Base-by-base conservation (phyloP, 176 grass and related monocot genomes). In the Juncus effusus region DNA sequence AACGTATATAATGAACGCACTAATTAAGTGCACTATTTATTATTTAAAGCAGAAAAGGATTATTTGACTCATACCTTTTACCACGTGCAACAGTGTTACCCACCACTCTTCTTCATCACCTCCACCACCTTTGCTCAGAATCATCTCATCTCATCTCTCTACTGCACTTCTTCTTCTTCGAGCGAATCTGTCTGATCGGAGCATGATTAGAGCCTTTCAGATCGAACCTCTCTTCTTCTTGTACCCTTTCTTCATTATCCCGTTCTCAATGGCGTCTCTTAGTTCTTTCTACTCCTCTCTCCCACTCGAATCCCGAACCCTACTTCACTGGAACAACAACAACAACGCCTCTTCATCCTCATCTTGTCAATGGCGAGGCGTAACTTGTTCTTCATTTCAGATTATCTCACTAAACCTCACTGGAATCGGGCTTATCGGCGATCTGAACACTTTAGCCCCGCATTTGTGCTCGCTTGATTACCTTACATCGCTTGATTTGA, bases 341-440 rank as follows among this genome's bases (percentile, higher is more conserved):
- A 28, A 1, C 19, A 66, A 6, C 15, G 11, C 7, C 47, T 54
- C 3, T 70, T 3, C 53, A 56, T 9, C 16, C 1, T 37, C 78
- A 6, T 78, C 80, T 13, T 89, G 86, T 64, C 11, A 70, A 7
- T 82, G 79, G 37, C 63, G 38, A 0, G 86, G 86, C 52, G 77
- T 89, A 36, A 59, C 76, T 10, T 89, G 87, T 83, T 69, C 87
- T 9, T 65, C 47, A 38, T 56, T 28, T 3, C 70, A 56, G 54
- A 57, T 61, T 6, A 64, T 89, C 0, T 68, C 83, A 42, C 37
- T 90, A 47, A 82, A 90, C 76, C 75, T 90, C 66, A 76, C 87
- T 35, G 79, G 72, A 1, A 9, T 37, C 8, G 79, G 79, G 0
- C 67, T 90, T 0, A 19, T 79, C 1, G 87, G 79, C 19, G 11